Evolutionary conservation across 257 asterid genomes (phyloP), one percentile per base, ranked within the genome.

Genomic region (Solanum sejunctum): DNA sequence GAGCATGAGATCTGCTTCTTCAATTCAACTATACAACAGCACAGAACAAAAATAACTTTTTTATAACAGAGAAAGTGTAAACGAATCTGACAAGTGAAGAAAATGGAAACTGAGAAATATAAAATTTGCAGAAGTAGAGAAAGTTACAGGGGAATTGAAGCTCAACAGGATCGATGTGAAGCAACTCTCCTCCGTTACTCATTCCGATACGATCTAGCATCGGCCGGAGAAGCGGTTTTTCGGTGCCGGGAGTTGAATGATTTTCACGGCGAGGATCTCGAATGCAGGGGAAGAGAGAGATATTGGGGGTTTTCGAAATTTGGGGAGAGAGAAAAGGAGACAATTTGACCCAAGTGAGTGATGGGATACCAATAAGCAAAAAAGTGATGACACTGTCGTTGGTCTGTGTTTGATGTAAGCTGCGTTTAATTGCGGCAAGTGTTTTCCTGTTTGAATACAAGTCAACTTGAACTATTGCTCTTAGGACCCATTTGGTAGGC

Each of bases 181-280:
- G 94, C 72, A 91, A 87, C 64, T 91, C 92, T 84, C 92, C 63
- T 13, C 43, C 86, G 92, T 51, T 89, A 69, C 93, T 90, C 94
- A 90, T 91, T 63, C 88, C 82, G 60, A 69, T 54, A 88, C 88
- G 69, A 89, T 87, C 89, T 90, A 88, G 87, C 81, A 90, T 63
- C 87, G 82, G 64, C 88, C 86, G 86, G 85, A 82, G 52, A 82
- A 85, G 83, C 39, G 36, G 73, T 36, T 66, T 78, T 54, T 45
- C 88, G 85, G 87, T 54, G 80, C 73, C 81, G 80, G 73, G 36
- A 78, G 56, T 80, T 6, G 8, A 73, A 43, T 12, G 39, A 72
- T 72, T 72, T 45, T 45, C n/a, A 75, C 21, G 80, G 80, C 39
- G 80, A 45, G 80, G 16, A 72, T 43, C 79, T 41, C 32, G 79